Evolutionary conservation across 169 alveolate species (phyloP).

Genomic region (Plasmodium vinckei): DNA sequence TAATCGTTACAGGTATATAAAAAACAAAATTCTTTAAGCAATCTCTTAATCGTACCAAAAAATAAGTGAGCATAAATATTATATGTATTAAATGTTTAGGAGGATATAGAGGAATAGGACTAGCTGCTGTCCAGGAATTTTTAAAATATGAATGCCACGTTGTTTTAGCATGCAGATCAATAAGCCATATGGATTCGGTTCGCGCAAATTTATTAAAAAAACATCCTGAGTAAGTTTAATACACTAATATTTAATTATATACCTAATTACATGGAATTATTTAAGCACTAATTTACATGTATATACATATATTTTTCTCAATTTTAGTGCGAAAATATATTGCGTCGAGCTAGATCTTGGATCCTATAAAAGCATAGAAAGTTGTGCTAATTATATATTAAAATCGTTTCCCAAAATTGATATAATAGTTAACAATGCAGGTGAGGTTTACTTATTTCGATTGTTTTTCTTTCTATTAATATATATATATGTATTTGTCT

Average conservation of each 20-base stretch:
- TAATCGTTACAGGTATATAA: conserved; percentile 57
- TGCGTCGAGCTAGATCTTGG: conserved; percentile 53
- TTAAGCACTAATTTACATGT: neutral
- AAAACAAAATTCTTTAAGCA: neutral
- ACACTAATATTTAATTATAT: neutral
- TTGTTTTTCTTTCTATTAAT: conserved; percentile 1
- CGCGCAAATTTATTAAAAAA: conserved; percentile 17
- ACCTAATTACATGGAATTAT: neutral
- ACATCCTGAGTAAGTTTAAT: conserved; percentile 29
- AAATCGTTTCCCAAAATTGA: conserved; percentile 51
- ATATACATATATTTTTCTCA: neutral
- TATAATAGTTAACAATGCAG: conserved; percentile 69
- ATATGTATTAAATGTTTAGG: conserved; percentile 13
- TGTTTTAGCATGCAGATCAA: conserved; percentile 51
- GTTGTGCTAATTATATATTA: conserved; percentile 47
- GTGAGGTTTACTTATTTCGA: neutral
- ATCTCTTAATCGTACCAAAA: neutral
- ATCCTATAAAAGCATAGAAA: conserved; percentile 55
- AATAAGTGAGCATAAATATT: neutral
- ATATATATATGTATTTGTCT: neutral
- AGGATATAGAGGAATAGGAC: conserved; percentile 61
- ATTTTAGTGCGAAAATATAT: conserved; percentile 42
- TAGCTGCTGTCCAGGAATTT: conserved; percentile 70
- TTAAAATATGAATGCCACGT: conserved; percentile 46
- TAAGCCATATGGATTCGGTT: conserved; percentile 38